Evolutionary conservation across 2,329 filamentous ascomycete species (phyloP).

Genomic region (Raffaelea albimanens): DNA sequence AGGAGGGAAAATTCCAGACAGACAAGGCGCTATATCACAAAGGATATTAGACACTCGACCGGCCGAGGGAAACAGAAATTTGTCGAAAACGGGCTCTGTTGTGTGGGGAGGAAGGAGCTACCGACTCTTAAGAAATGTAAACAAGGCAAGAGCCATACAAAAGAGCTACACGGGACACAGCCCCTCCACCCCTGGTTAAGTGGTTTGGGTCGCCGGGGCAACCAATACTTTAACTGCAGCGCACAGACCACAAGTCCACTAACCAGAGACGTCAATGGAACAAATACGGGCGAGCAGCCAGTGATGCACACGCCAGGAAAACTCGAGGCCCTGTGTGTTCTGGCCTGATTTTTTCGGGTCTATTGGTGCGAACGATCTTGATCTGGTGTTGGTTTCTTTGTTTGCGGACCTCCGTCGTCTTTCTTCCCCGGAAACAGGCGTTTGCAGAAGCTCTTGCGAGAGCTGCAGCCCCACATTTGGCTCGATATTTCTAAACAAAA

Average conservation of each 20-base stretch:
- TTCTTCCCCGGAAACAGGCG: too few species aligned
- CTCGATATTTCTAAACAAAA: too few species aligned
- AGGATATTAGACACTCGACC: constrained; percentile 4
- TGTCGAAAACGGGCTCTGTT: background rate
- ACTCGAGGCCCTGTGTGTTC: background rate
- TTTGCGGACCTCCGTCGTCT: background rate
- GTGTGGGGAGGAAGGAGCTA: constrained; percentile 10
- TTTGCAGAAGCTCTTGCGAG: too few species aligned
- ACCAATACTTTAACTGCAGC: constrained; percentile 9
- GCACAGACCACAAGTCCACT: constrained; percentile 3
- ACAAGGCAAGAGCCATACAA: constrained; percentile 12
- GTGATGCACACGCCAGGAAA: too few species aligned
- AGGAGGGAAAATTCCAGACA: background rate
- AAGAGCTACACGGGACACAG: constrained; percentile 1
- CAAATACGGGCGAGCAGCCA: too few species aligned
- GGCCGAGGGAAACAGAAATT: too few species aligned
- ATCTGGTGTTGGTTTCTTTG: background rate
- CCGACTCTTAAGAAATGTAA: constrained; percentile 13
- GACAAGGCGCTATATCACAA: background rate
- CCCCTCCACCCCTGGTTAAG: constrained; percentile 3
- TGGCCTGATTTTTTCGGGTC: background rate
- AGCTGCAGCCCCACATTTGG: too few species aligned
- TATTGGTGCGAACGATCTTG: constrained; percentile 1
- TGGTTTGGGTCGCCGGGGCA: constrained; percentile 8
- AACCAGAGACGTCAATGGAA: too few species aligned